Percentiles rank a stretch among this genome's conserved stretches.
These are phyloP conservation scores for Acanthamoeba divionensis DNA, from an alignment of 208 protist species.

Conservation along the genomic window DNA sequence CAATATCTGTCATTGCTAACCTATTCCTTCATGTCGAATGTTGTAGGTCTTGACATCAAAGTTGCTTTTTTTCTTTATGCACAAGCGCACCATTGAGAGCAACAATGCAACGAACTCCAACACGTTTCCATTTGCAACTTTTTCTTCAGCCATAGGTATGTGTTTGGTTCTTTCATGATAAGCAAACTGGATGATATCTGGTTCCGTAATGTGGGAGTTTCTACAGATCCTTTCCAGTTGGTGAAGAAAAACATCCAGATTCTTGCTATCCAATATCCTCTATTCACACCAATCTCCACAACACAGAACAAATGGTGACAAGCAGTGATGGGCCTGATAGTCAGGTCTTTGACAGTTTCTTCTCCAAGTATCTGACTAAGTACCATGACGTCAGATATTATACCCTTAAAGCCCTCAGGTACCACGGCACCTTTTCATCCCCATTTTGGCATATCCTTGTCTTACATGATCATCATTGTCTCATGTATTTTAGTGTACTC, in stretches of 20 bases:
- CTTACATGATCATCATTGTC: no score
- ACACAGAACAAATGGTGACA: neutral
- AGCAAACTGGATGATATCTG: no score
- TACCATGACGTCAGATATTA: constrained; percentile 20
- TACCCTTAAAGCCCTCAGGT: neutral
- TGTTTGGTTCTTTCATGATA: neutral
- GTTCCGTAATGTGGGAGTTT: no score
- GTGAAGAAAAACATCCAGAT: neutral
- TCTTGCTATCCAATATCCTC: neutral
- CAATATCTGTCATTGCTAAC: neutral
- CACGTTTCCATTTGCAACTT: neutral
- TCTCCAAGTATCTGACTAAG: neutral
- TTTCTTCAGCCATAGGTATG: neutral
- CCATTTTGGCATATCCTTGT: no score
- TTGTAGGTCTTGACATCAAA: neutral
- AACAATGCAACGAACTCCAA: neutral
- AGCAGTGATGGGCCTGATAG: neutral
- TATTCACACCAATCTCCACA: neutral
- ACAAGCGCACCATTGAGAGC: neutral
- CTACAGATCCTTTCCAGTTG: neutral
- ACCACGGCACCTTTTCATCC: neutral
- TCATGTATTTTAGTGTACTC: no score
- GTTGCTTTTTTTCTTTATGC: neutral
- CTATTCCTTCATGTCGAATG: neutral
- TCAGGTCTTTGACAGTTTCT: neutral